Percentiles rank a stretch among this genome's conserved stretches.
Conservation (phyloP, 768 basidiomycete genomes). For the Boletus subcaerulescens region DNA sequence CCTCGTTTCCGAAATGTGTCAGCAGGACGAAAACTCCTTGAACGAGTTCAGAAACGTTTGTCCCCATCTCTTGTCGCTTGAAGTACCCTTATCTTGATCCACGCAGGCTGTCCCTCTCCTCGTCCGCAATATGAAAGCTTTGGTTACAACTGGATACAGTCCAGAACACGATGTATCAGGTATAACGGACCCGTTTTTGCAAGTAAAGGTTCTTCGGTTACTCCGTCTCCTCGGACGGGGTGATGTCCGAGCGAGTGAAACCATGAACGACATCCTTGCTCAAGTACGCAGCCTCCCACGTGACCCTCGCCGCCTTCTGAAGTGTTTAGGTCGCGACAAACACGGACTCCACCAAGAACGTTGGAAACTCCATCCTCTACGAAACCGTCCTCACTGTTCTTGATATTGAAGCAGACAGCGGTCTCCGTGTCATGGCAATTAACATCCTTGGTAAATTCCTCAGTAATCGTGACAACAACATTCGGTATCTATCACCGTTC, state of each 20-base stretch:
- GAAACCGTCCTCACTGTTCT: slow-evolving; percentile 95
- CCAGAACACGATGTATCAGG: slow-evolving; percentile 99
- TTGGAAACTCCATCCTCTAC: slow-evolving; percentile 96
- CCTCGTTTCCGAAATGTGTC: slow-evolving; percentile 92
- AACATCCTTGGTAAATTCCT: slow-evolving; percentile 98
- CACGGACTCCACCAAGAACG: slow-evolving; percentile 96
- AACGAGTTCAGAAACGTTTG: slow-evolving; percentile 89
- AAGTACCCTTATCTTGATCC: slow-evolving; percentile 4
- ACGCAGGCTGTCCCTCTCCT: slow-evolving; percentile 84
- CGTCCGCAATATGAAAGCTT: slow-evolving; percentile 90
- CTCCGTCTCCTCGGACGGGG: slow-evolving; percentile 85
- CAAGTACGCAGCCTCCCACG: slow-evolving; percentile 50
- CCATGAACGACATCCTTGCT: slow-evolving; percentile 98
- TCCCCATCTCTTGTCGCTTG: slow-evolving; percentile 5
- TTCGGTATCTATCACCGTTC: slow-evolving; percentile 60
- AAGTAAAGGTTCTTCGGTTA: slow-evolving; percentile 89
- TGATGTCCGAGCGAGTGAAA: slow-evolving; percentile 84
- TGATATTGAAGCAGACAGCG: slow-evolving; percentile 95
- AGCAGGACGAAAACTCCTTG: slow-evolving; percentile 64
- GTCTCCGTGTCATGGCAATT: slow-evolving; percentile 97
- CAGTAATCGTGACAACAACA: slow-evolving; percentile 97
- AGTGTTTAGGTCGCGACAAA: slow-evolving; percentile 88
- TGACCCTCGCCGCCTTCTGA: not conserved
- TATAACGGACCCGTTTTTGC: slow-evolving; percentile 94
- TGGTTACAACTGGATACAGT: slow-evolving; percentile 95